A percentile compares a stretch with the other conserved stretches of the same genome.
phyloP scores from a whole-genome alignment of 306 rosid species.

The Senna siamea region DNA sequence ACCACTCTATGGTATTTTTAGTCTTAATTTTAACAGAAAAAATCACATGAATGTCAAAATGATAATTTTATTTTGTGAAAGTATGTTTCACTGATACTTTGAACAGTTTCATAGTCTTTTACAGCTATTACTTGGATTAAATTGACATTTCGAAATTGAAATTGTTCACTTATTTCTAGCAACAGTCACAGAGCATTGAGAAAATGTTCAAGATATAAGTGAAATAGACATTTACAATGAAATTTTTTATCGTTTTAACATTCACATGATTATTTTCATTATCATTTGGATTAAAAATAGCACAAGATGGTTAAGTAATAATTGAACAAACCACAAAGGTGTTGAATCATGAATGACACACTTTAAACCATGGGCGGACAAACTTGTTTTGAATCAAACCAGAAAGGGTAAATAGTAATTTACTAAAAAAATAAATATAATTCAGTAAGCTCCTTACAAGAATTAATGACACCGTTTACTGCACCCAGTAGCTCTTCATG shows the following conservation, averaged over 20 bases:
- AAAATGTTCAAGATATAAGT: neutral
- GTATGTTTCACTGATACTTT: neutral
- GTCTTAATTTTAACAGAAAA: too few species aligned
- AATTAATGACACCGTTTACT: conserved; percentile 63
- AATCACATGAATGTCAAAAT: neutral
- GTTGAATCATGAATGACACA: neutral
- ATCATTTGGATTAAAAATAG: too few species aligned
- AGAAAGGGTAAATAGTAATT: neutral
- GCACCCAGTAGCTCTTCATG: conserved; percentile 85
- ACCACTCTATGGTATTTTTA: too few species aligned
- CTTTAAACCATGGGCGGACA: neutral
- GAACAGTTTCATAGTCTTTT: neutral
- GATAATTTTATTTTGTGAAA: neutral
- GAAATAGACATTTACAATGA: neutral
- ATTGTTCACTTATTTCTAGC: neutral
- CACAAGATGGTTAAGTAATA: too few species aligned
- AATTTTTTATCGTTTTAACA: neutral
- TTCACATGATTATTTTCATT: neutral
- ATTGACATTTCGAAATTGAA: neutral
- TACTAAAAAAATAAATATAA: conserved; percentile 12
- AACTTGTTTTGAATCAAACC: neutral
- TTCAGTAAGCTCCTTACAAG: conserved; percentile 55
- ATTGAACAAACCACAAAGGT: neutral
- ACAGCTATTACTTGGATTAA: neutral
- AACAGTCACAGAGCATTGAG: neutral